phyloP scores from a whole-genome alignment of 2,329 filamentous ascomycete species.

The Colletotrichum plurivorum region DNA sequence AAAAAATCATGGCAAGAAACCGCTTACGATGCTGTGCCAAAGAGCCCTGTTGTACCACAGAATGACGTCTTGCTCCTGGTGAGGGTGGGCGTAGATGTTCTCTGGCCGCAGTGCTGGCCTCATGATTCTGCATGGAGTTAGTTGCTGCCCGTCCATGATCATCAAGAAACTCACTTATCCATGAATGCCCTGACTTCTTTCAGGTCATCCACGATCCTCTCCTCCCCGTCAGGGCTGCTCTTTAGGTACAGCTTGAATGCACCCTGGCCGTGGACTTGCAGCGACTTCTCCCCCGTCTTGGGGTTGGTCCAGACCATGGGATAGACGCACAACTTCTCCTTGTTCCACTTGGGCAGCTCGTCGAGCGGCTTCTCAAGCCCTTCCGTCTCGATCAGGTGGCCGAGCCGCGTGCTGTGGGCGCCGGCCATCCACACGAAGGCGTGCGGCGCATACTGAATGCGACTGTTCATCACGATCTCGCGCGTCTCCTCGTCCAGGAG shows the following conservation, averaged over 20 bases:
- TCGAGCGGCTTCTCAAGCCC: slow-evolving; percentile 55
- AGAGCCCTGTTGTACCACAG: slow-evolving; percentile 59
- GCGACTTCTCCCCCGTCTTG: slow-evolving; percentile 55
- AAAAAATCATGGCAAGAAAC: slow-evolving; percentile 7
- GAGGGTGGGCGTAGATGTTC: slow-evolving; percentile 55
- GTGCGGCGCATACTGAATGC: slow-evolving; percentile 61
- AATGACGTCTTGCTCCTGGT: slow-evolving; percentile 59
- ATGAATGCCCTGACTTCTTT: slow-evolving; percentile 53
- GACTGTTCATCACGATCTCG: slow-evolving; percentile 56
- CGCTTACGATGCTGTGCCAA: slow-evolving; percentile 54
- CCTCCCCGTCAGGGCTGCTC: slow-evolving; percentile 49
- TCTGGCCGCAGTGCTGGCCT: slow-evolving; percentile 56
- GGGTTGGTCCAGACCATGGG: slow-evolving; percentile 64
- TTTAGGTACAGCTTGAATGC: slow-evolving; percentile 56
- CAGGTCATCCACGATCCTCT: slow-evolving; percentile 54
- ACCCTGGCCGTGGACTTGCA: slow-evolving; percentile 58
- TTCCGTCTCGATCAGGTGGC: slow-evolving; percentile 55
- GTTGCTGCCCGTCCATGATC: slow-evolving; percentile 31
- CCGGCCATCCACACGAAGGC: slow-evolving; percentile 60
- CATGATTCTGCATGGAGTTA: slow-evolving; percentile 48
- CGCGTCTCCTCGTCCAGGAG: slow-evolving; percentile 57
- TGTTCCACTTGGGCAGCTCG: slow-evolving; percentile 53
- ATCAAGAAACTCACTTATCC: slow-evolving; percentile 46
- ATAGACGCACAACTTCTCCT: slow-evolving; percentile 55
- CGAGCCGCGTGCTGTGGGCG: slow-evolving; percentile 56